Conservation (phyloP, 108 stramenopile species). For the Cyclostephanos invisitatus region DNA sequence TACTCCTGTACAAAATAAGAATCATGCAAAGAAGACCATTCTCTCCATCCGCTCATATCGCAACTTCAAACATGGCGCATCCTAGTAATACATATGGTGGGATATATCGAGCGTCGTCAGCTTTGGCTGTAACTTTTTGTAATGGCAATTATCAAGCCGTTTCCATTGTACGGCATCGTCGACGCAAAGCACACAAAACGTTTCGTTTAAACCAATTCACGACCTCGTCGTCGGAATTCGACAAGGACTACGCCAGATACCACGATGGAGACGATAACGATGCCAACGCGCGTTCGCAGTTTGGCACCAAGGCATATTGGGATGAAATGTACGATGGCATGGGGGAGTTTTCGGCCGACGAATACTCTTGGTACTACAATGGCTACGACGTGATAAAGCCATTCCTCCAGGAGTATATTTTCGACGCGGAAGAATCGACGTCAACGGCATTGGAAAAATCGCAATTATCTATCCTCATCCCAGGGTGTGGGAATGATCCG, state of each 20-base stretch:
- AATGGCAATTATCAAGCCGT: background rate
- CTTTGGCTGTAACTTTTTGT: background rate
- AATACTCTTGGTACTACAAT: constrained; percentile 79
- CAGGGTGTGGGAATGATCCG: constrained; percentile 82
- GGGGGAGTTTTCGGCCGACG: constrained; percentile 76
- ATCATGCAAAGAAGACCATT: background rate
- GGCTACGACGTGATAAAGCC: constrained; percentile 62
- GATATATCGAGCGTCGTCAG: background rate
- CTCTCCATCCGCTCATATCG: background rate
- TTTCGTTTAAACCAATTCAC: background rate
- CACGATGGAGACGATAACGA: constrained; percentile 47
- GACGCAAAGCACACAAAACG: background rate
- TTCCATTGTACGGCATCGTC: background rate
- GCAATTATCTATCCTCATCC: constrained; percentile 54
- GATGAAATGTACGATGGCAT: constrained; percentile 75
- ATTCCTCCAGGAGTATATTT: constrained; percentile 24
- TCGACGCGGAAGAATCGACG: background rate
- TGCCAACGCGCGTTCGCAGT: constrained; percentile 54
- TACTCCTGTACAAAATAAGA: background rate
- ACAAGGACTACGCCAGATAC: constrained; percentile 33
- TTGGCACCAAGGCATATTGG: constrained; percentile 82
- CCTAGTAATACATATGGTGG: background rate
- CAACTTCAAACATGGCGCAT: background rate
- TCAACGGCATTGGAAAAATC: constrained; percentile 11
- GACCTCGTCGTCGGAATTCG: constrained; percentile 25